A percentile compares a stretch with the other conserved stretches of the same genome.
Evolutionary conservation across 805 yeast species (phyloP).

Genomic region (Saccharomycopsis schoenii): DNA sequence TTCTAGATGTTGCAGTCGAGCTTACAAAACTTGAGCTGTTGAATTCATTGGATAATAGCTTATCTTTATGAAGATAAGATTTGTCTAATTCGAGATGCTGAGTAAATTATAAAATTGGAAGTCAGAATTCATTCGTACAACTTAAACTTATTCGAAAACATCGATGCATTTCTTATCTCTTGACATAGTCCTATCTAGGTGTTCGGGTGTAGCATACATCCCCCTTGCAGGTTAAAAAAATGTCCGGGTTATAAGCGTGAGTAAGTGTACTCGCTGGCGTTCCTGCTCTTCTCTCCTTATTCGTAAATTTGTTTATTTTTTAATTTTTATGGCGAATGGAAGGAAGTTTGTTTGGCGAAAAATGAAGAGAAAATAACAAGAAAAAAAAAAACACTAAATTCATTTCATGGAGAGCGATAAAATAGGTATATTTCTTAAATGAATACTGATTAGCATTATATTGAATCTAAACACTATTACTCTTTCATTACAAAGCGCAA

Average conservation of each 20-base stretch:
- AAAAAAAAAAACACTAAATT: neutral
- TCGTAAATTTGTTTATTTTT: neutral
- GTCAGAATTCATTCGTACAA: too few species aligned
- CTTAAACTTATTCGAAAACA: too few species aligned
- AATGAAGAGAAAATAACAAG: neutral
- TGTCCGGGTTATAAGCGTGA: neutral
- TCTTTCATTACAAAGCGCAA: neutral
- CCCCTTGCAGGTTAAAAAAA: too few species aligned
- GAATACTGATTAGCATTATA: neutral
- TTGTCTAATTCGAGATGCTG: too few species aligned
- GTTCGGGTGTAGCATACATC: too few species aligned
- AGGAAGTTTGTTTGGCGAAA: neutral
- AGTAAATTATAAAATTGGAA: too few species aligned
- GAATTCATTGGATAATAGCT: too few species aligned
- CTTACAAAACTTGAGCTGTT: too few species aligned
- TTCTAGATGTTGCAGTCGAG: too few species aligned
- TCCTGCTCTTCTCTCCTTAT: neutral
- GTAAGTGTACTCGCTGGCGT: slow-evolving; percentile 1
- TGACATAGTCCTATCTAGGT: too few species aligned
- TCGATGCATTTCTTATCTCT: too few species aligned
- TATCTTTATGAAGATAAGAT: too few species aligned
- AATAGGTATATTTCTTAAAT: neutral
- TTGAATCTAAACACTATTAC: neutral
- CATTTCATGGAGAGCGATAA: neutral
- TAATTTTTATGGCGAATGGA: neutral